Conservation (phyloP, 2,329 filamentous ascomycete species). For the Cladophialophora psammophila region DNA sequence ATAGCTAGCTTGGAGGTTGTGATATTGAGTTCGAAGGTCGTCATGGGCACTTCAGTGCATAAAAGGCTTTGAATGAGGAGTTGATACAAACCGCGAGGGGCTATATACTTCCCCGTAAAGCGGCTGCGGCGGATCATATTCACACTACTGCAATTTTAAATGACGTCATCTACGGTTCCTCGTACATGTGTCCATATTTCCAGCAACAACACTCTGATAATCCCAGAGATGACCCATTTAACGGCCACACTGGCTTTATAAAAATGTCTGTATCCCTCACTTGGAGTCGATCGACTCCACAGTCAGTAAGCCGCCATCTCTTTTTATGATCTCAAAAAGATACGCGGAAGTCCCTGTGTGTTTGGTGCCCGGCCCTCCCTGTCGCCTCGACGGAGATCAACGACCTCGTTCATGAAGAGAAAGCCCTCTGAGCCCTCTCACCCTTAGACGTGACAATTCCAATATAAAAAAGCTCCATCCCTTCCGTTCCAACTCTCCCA, state of each 20-base stretch:
- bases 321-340: background rate
- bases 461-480: background rate
- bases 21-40: background rate
- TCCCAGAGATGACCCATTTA: background rate
- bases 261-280: background rate
- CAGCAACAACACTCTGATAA: background rate
- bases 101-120: background rate
- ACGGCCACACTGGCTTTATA: background rate
- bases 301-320: background rate
- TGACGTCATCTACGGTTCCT: background rate
- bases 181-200: too few relatives aligned
- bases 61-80: background rate
- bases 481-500: background rate
- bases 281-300: background rate
- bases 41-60: background rate
- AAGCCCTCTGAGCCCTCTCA: background rate
- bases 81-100: background rate
- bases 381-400: constrained; percentile 27
- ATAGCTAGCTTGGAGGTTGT: background rate
- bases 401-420: constrained; percentile 11
- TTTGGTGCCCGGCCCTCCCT: background rate
- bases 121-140: background rate
- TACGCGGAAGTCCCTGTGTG: background rate
- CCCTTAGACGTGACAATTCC: background rate
- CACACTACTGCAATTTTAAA: background rate